Percentiles rank a stretch among this genome's conserved stretches.
Conservation (phyloP, 208 protist species). For the Blastocrithidia nonstop region DNA sequence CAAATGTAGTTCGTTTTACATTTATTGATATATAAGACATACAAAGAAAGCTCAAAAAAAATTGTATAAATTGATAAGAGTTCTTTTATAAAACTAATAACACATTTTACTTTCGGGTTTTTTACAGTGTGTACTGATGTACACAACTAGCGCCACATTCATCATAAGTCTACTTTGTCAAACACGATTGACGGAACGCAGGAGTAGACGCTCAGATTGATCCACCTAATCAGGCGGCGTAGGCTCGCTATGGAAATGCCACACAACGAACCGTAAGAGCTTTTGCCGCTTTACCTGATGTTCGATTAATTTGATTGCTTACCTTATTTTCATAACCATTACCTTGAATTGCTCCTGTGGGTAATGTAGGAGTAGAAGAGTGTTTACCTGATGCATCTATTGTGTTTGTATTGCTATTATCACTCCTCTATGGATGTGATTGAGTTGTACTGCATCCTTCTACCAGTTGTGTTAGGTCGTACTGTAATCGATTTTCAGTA, state of each 20-base stretch:
- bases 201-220: slow-evolving; percentile 61
- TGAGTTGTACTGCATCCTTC: no score
- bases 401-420: not conserved
- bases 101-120: no score
- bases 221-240: slow-evolving; percentile 74
- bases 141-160: slow-evolving; percentile 50
- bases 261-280: slow-evolving; percentile 22
- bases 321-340: not conserved
- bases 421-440: not conserved
- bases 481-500: slow-evolving; percentile 63
- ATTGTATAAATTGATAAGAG: not conserved
- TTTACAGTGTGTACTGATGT: slow-evolving; percentile 42
- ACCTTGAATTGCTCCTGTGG: not conserved
- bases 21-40: no score
- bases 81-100: not conserved
- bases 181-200: slow-evolving; percentile 49
- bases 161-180: slow-evolving; percentile 71
- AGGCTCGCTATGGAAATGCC: slow-evolving; percentile 61
- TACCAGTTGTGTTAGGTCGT: slow-evolving; percentile 22
- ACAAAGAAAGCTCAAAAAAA: no score
- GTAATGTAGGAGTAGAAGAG: not conserved
- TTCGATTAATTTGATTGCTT: not conserved
- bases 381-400: not conserved
- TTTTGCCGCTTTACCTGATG: slow-evolving; percentile 3
- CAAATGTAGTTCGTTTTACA: not conserved